Conservation (phyloP, 1,284 basidiomycete species). For the Cryptococcus sp. region DNA sequence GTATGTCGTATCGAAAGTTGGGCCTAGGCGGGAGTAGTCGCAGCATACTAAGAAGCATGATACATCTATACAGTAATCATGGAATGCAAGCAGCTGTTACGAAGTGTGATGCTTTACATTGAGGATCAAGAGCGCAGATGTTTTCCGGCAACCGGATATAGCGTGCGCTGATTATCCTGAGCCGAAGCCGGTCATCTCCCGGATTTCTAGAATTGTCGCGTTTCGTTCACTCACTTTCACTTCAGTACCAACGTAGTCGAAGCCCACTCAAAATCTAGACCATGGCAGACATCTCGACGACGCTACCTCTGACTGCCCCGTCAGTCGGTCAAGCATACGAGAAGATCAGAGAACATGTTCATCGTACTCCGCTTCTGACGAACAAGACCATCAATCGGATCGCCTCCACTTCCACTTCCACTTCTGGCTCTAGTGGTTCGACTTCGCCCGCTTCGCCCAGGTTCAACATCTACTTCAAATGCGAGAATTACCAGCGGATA, state of each 20-base stretch:
- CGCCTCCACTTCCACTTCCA: slow-evolving; percentile 11
- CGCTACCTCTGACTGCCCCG: slow-evolving; percentile 6
- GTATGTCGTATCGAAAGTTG: slow-evolving; percentile 62
- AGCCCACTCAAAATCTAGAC: too few relatives aligned
- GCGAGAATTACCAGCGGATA: slow-evolving; percentile 30
- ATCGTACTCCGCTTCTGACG: slow-evolving; percentile 22
- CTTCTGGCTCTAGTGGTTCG: neutral
- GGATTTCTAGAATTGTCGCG: too few relatives aligned
- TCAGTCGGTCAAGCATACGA: slow-evolving; percentile 12
- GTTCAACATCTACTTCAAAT: slow-evolving; percentile 30
- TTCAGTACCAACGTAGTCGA: too few relatives aligned
- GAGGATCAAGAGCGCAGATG: too few relatives aligned
- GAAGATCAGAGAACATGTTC: slow-evolving; percentile 18
- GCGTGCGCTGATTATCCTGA: too few relatives aligned
- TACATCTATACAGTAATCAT: too few relatives aligned
- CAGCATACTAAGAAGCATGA: too few relatives aligned
- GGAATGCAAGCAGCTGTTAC: too few relatives aligned
- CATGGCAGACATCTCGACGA: slow-evolving; percentile 14
- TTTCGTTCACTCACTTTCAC: neutral
- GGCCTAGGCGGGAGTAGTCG: slow-evolving; percentile 40
- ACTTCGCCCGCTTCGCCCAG: slow-evolving; percentile 8
- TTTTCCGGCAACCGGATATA: too few relatives aligned
- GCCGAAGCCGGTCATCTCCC: too few relatives aligned
- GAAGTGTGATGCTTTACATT: too few relatives aligned
- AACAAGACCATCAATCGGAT: slow-evolving; percentile 23